Evolutionary conservation across 2,329 filamentous ascomycete genomes (phyloP), one percentile per base, ranked within the genome.

Genomic region (Aureobasidium sp.): DNA sequence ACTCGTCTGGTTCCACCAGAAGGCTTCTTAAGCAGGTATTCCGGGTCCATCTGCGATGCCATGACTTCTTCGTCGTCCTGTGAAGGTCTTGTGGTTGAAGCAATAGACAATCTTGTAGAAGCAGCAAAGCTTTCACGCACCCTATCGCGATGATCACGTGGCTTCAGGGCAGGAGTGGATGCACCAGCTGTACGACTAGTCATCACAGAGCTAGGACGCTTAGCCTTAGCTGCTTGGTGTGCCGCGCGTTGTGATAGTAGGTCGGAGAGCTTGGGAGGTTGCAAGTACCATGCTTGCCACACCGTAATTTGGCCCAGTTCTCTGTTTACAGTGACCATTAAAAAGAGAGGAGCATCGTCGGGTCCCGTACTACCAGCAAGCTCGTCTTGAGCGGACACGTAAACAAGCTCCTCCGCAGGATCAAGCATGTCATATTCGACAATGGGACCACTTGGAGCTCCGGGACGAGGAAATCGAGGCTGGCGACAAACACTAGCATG

Each of bases 281-380:
- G 82, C 59, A 91, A 79, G 71, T 96, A 96, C 48, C 85, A 83
- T 58, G 92, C 82, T 63, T 86, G 87, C 93, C 93, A 97, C 50
- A 97, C 80, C 2, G 87, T 94, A 71, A 95, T 91, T 68, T 86
- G 82, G 67, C 85, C 88, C 3, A 85, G 85, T 66, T 90, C 87
- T 61, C 85, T 79, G 70, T 97, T 96, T 65, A 88, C 80, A 0
- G 93, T 97, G 56, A 97, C 83, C 12, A 90, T 87, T 62, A 97
- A 77, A 12, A 89, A 82, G 29, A 97, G 76, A 34, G 76, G 72
- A 48, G 73, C 72, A 62, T 75, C 69, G 29, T 68, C 67, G 20
- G 80, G 79, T 34, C 80, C 76, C 59, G 78, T 76, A 51, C 76
- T 76, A 23, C 67, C 70, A 37, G 68, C 68, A 29, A 84, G 77